Evolutionary conservation across 2,329 filamentous ascomycete species (phyloP).

Genomic region (Cercospora zeina): DNA sequence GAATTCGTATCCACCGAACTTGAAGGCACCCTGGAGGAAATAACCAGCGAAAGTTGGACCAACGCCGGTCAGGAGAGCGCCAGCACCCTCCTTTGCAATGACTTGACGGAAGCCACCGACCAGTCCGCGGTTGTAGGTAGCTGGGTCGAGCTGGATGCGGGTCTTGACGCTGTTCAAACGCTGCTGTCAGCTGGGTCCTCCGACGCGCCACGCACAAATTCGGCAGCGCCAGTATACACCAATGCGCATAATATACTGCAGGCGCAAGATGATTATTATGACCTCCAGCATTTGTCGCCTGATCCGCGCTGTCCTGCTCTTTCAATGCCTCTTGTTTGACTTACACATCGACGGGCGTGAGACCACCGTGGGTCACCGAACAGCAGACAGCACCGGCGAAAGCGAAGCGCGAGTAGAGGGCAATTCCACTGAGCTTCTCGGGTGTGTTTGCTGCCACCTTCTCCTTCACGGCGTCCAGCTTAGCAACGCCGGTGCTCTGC

Average conservation of each 20-base stretch:
- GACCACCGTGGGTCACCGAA: constrained; percentile 92
- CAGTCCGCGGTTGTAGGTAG: constrained; percentile 83
- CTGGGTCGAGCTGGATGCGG: constrained; percentile 88
- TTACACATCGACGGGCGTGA: constrained; percentile 99
- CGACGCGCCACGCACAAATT: background rate
- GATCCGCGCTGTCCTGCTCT: background rate
- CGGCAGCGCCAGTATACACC: background rate
- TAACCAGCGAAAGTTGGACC: constrained; percentile 86
- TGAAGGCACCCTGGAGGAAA: constrained; percentile 91
- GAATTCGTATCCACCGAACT: constrained; percentile 93
- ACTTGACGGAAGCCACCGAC: constrained; percentile 85
- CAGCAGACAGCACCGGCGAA: constrained; percentile 98
- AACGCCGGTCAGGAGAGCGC: constrained; percentile 80
- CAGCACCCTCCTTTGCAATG: constrained; percentile 78
- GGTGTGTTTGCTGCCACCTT: constrained; percentile 46
- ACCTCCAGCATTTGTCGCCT: background rate
- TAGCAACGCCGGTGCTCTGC: constrained; percentile 53
- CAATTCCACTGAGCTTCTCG: constrained; percentile 61
- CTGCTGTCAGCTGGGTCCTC: constrained; percentile 25
- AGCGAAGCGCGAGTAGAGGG: constrained; percentile 93
- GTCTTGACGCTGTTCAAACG: constrained; percentile 77
- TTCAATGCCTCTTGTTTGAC: constrained; percentile 47
- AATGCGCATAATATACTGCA: background rate
- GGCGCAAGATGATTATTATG: background rate
- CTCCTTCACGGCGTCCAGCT: constrained; percentile 56